Conservation (phyloP, 768 basidiomycete genomes). For the Leccinum uliginosum region DNA sequence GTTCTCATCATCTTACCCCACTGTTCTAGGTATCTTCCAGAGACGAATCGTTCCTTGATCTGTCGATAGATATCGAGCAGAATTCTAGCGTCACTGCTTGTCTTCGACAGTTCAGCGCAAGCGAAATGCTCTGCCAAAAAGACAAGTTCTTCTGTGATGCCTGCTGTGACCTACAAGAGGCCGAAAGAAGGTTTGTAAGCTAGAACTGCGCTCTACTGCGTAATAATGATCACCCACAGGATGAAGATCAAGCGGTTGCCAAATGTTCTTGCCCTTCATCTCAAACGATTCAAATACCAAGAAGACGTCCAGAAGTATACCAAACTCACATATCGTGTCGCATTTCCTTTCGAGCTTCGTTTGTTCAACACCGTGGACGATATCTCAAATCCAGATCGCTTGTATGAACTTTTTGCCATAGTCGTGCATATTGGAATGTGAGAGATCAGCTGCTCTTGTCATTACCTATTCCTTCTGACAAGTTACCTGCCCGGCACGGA, state of each 20-base stretch:
- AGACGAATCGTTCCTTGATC: conserved; percentile 94
- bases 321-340: conserved; percentile 95
- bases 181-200: conserved; percentile 78
- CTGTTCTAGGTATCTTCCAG: conserved; percentile 72
- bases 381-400: conserved; percentile 81
- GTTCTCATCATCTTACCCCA: conserved; percentile 11
- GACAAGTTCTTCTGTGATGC: conserved; percentile 99
- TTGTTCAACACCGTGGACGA: conserved; percentile 98
- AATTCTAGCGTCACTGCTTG: conserved; percentile 96
- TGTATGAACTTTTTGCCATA: conserved; percentile 93
- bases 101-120: conserved; percentile 92
- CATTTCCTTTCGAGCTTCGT: conserved; percentile 91
- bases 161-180: conserved; percentile 95
- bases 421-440: conserved; percentile 99
- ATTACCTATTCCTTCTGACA: conserved; percentile 9
- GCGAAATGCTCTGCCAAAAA: conserved; percentile 96
- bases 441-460: conserved; percentile 34
- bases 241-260: conserved; percentile 99
- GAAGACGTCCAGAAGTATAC: conserved; percentile 87
- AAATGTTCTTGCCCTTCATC: conserved; percentile 89
- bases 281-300: conserved; percentile 99
- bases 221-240: conserved; percentile 38
- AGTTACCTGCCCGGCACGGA: conserved; percentile 6
- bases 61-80: conserved; percentile 99
- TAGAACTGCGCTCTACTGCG: background rate